These are phyloP conservation scores for Kazachstania africana DNA, from an alignment of 805 yeast genomes.

Conservation along the genomic window DNA sequence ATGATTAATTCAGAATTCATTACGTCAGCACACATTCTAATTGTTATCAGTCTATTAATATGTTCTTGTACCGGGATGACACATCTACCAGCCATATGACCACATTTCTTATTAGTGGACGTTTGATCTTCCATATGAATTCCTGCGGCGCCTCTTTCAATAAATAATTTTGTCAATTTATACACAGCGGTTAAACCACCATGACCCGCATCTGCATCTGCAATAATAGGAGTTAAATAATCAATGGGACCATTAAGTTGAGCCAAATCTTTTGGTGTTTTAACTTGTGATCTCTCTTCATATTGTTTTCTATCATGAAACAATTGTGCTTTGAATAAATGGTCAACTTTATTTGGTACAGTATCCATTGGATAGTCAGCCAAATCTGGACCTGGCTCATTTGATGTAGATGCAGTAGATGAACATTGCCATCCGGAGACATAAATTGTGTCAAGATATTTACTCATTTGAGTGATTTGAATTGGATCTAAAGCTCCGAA, in stretches of 20 bases:
- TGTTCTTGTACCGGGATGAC: slow-evolving; percentile 96
- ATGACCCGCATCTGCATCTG: slow-evolving; percentile 98
- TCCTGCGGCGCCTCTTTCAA: slow-evolving; percentile 98
- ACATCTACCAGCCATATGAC: slow-evolving; percentile 98
- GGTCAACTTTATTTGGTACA: slow-evolving; percentile 96
- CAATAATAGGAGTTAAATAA: slow-evolving; percentile 87
- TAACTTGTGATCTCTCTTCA: slow-evolving; percentile 55
- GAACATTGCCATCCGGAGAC: slow-evolving; percentile 99
- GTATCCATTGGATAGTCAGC: slow-evolving; percentile 99
- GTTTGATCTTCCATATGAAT: slow-evolving; percentile 98
- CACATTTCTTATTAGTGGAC: slow-evolving; percentile 97
- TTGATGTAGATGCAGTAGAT: slow-evolving; percentile 92
- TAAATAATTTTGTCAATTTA: slow-evolving; percentile 89
- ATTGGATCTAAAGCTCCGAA: slow-evolving; percentile 95
- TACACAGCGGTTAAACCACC: slow-evolving; percentile 96
- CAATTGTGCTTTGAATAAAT: slow-evolving; percentile 88
- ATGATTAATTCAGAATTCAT: slow-evolving; percentile 75
- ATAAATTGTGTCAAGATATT: slow-evolving; percentile 82
- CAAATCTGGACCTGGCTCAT: slow-evolving; percentile 96
- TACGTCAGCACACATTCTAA: slow-evolving; percentile 90
- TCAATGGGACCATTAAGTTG: slow-evolving; percentile 65
- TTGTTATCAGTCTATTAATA: slow-evolving; percentile 85
- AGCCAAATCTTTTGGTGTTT: slow-evolving; percentile 51
- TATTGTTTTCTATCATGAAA: slow-evolving; percentile 97
- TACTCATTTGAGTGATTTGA: slow-evolving; percentile 94